A percentile compares a stretch with the other conserved stretches of the same genome.
Evolutionary conservation across 257 asterid species (phyloP).

Genomic region (Eustoma russellianum): DNA sequence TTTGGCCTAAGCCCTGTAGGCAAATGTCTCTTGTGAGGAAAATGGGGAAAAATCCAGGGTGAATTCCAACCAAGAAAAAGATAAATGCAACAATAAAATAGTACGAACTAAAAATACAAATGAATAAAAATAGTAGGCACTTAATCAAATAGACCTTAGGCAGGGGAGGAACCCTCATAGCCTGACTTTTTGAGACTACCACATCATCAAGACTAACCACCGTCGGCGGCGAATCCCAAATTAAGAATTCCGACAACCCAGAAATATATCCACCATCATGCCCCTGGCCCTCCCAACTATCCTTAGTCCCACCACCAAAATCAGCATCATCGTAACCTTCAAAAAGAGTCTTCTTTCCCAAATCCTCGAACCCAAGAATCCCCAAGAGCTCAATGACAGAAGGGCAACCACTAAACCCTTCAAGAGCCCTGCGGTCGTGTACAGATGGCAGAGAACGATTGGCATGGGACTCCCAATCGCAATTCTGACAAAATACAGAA

Average conservation of each 20-base stretch:
- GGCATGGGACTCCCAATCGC: conserved; percentile 83
- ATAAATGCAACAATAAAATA: too few species aligned
- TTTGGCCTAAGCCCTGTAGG: too few species aligned
- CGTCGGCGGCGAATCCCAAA: conserved; percentile 83
- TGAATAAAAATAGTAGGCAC: background rate
- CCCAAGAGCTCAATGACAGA: conserved; percentile 43
- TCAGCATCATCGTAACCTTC: conserved; percentile 4
- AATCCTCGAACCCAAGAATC: conserved; percentile 65
- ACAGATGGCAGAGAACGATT: conserved; percentile 14
- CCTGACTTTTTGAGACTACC: conserved; percentile 54
- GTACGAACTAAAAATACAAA: too few species aligned
- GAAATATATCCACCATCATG: conserved; percentile 21
- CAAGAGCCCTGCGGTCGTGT: conserved; percentile 81
- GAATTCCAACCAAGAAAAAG: too few species aligned
- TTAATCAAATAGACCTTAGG: conserved; percentile 54
- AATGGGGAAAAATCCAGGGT: too few species aligned
- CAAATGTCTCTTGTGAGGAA: too few species aligned
- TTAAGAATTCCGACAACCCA: conserved; percentile 47
- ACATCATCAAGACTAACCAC: conserved; percentile 68
- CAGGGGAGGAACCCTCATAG: conserved; percentile 83
- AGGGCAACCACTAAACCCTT: conserved; percentile 78
- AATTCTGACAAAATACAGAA: conserved; percentile 72
- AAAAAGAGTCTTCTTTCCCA: conserved; percentile 38
- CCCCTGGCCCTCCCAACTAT: background rate
- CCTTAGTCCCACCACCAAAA: background rate